These are phyloP conservation scores for Exserohilum turcica DNA, from an alignment of 2,329 filamentous ascomycete genomes.

Conservation along the genomic window DNA sequence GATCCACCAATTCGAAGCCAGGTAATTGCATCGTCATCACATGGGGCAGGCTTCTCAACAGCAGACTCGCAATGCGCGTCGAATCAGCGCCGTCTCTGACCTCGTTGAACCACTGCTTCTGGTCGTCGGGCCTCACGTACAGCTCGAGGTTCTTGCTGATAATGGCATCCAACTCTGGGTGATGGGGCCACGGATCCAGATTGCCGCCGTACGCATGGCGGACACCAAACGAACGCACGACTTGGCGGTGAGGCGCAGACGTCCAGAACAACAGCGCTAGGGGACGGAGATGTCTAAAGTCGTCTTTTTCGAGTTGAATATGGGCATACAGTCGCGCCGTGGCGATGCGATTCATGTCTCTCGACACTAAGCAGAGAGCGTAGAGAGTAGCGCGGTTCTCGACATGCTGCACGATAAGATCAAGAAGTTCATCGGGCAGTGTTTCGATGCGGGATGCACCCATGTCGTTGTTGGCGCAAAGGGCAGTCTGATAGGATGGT, in stretches of 20 bases:
- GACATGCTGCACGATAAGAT: constrained; percentile 9
- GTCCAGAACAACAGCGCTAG: constrained; percentile 19
- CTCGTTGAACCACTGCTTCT: constrained; percentile 9
- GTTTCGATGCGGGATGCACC: constrained; percentile 1
- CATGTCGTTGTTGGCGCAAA: background rate
- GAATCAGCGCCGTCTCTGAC: constrained; percentile 20
- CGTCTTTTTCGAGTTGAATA: constrained; percentile 13
- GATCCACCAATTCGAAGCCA: constrained; percentile 24
- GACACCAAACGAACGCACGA: constrained; percentile 14
- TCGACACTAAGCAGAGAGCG: constrained; percentile 18
- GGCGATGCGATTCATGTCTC: constrained; percentile 18
- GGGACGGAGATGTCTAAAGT: constrained; percentile 18
- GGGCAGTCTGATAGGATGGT: background rate
- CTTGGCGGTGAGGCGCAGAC: constrained; percentile 5
- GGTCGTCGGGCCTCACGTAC: constrained; percentile 9
- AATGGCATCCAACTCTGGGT: constrained; percentile 5
- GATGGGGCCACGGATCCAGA: constrained; percentile 19
- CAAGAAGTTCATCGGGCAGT: constrained; percentile 24
- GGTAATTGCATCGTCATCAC: constrained; percentile 21
- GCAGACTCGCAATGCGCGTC: constrained; percentile 17
- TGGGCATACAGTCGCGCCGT: constrained; percentile 19
- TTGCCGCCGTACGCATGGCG: constrained; percentile 21
- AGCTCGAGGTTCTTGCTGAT: constrained; percentile 4
- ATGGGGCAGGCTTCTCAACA: constrained; percentile 18
- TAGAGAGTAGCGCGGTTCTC: background rate